Evolutionary conservation across 2,329 filamentous ascomycete genomes (phyloP).

Genomic region (Keithomyces neogunnii): DNA sequence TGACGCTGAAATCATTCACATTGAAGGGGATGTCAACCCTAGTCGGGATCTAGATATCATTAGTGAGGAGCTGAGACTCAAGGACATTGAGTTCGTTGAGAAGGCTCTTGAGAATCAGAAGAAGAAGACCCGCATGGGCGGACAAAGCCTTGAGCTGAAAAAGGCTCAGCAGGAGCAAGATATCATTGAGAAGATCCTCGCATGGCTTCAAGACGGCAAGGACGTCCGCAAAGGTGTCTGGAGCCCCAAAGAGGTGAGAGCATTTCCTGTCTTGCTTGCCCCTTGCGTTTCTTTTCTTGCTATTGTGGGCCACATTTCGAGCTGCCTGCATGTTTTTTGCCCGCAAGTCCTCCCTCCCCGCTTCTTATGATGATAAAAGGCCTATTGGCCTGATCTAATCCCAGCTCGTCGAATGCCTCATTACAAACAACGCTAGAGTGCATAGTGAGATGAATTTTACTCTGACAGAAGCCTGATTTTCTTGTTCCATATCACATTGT

Average conservation of each 20-base stretch:
- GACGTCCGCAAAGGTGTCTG: constrained; percentile 88
- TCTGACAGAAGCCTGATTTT: constrained; percentile 45
- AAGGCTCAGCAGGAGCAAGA: constrained; percentile 92
- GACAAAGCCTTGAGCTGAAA: constrained; percentile 95
- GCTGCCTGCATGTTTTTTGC: not conserved
- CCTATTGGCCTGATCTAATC: constrained; percentile 88
- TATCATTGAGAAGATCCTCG: constrained; percentile 81
- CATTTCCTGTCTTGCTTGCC: constrained; percentile 11
- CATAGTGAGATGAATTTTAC: constrained; percentile 76
- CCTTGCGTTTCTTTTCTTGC: constrained; percentile 10
- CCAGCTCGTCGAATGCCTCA: constrained; percentile 99
- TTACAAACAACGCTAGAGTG: constrained; percentile 60
- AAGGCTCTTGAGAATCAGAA: constrained; percentile 86
- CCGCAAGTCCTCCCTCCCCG: not conserved
- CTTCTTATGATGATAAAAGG: constrained; percentile 95
- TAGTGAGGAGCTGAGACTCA: constrained; percentile 89
- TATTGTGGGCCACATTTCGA: not conserved
- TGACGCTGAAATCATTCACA: constrained; percentile 98
- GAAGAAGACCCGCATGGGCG: constrained; percentile 92
- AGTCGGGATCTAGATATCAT: constrained; percentile 93
- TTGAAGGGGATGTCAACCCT: constrained; percentile 97
- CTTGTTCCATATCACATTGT: constrained; percentile 7
- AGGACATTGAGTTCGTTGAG: constrained; percentile 97
- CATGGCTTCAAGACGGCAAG: constrained; percentile 78
- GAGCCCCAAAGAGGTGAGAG: constrained; percentile 86